These are phyloP conservation scores for Helminthosporium solani DNA, from an alignment of 2,329 filamentous ascomycete genomes.

Conservation along the genomic window DNA sequence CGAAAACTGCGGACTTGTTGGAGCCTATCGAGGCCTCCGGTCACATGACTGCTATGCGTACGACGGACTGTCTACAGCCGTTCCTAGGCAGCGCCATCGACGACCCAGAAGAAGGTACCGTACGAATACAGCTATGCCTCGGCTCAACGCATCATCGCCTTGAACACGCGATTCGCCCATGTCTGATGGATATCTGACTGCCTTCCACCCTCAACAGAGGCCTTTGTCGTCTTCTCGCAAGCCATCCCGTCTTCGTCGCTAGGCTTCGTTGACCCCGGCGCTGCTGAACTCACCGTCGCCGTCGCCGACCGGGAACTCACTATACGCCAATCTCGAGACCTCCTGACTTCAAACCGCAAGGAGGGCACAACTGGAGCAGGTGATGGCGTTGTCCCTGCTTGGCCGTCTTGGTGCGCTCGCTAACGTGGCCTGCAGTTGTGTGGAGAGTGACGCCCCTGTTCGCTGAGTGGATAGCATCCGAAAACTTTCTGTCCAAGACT, in stretches of 20 bases:
- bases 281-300: slow-evolving; percentile 63
- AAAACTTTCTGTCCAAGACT: slow-evolving; percentile 62
- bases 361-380: slow-evolving; percentile 74
- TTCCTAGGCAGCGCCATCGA: slow-evolving; percentile 53
- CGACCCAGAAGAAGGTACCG: slow-evolving; percentile 62
- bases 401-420: slow-evolving; percentile 27
- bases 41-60: no score
- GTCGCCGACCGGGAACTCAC: slow-evolving; percentile 70
- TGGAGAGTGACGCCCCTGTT: slow-evolving; percentile 90
- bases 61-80: slow-evolving; percentile 38
- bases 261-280: slow-evolving; percentile 78
- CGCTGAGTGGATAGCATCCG: slow-evolving; percentile 72
- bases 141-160: neutral
- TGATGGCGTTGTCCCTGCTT: slow-evolving; percentile 36
- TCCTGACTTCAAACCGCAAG: slow-evolving; percentile 74
- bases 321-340: slow-evolving; percentile 78
- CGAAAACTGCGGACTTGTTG: no score
- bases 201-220: slow-evolving; percentile 59
- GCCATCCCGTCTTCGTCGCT: slow-evolving; percentile 65
- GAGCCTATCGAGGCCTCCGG: no score
- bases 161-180: slow-evolving; percentile 20
- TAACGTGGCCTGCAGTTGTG: slow-evolving; percentile 60
- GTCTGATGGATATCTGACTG: slow-evolving; percentile 17
- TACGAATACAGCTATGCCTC: slow-evolving; percentile 4
- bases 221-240: slow-evolving; percentile 82